Conservation (phyloP, 1,284 basidiomycete species). For the Pascua guehoae region DNA sequence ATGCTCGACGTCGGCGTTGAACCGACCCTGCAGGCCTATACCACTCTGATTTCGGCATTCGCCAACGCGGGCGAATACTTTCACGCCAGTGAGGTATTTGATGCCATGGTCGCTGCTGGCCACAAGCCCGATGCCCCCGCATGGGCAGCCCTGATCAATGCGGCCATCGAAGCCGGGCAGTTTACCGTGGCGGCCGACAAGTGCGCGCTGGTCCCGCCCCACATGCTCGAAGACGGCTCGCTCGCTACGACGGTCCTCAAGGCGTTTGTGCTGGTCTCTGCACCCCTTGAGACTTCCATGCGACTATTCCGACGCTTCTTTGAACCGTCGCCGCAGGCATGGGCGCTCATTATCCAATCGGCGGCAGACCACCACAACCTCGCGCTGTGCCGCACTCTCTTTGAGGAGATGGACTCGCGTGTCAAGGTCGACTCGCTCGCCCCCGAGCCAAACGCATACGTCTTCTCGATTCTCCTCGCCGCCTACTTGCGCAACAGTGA, state of each 20-base stretch:
- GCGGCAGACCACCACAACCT: constrained; percentile 73
- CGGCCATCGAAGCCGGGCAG: constrained; percentile 74
- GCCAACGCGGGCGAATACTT: constrained; percentile 63
- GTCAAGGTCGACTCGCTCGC: constrained; percentile 35
- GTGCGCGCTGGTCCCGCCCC: constrained; percentile 22
- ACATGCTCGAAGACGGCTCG: constrained; percentile 51
- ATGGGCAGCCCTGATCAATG: constrained; percentile 73
- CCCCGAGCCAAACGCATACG: constrained; percentile 52
- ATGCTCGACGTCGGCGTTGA: constrained; percentile 58
- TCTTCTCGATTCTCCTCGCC: constrained; percentile 80
- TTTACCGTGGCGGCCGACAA: constrained; percentile 48
- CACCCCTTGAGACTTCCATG: constrained; percentile 67
- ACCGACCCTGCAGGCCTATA: constrained; percentile 62
- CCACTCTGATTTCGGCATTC: constrained; percentile 65
- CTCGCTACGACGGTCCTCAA: constrained; percentile 77
- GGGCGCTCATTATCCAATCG: constrained; percentile 74
- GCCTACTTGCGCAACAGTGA: constrained; percentile 66
- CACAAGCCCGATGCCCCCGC: constrained; percentile 63
- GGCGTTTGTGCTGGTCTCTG: constrained; percentile 75
- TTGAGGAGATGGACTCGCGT: constrained; percentile 60
- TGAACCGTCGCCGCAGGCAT: constrained; percentile 64
- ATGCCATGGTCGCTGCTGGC: constrained; percentile 51
- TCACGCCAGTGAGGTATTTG: constrained; percentile 66
- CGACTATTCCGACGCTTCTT: constrained; percentile 60
- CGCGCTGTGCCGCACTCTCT: constrained; percentile 64